Base-by-base conservation (phyloP, 306 rosid species). In the Lotus japonicus region DNA sequence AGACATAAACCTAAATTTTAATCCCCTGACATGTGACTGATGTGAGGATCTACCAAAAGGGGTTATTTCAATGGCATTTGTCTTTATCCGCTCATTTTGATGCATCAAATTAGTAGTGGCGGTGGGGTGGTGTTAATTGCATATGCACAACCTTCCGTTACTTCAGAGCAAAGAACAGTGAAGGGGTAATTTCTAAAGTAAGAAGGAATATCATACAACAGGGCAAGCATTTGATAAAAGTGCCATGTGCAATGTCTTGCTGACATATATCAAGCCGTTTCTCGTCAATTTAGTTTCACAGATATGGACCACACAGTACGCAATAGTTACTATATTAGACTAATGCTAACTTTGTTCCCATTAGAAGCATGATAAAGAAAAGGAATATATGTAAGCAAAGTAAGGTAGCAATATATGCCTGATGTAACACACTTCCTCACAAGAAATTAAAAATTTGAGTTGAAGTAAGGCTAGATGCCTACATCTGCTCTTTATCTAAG, bases 161-260 rank as follows among this genome's bases (percentile, higher is more conserved):
- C 74, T 67, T 67, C 0, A 52, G 17, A 69, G 28, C 43, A 36
- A 18, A 39, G 7, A 50, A 8, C 4, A 36, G 23, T 51, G 33
- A 15, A 66, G 58, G 14, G 28, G 72, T 19, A 67, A 19, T 17
- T 33, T 66, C 10, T 39, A 52, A 67, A 67, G 58, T 38, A 13
- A 18, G 51, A 23, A n/a, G 41, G 51, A 54, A 52, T 52, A 19
- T 5, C 43, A 67, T n/a, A 19, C n/a, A 9, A 52, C 1, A 35
- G 38, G 39, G 61, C 39, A 66, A 66, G 18, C 11, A 66, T 66
- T 66, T 66, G 36, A 16, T 66, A 35, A 66, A 66, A 46, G 33
- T 28, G 33, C 10, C 58, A 13, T 38, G 17, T 17, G 41, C 41
- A 48, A 26, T 26, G 31, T 26, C 31, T 26, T 26, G 31, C 31